Conservation (phyloP, 768 basidiomycete species). For the Clitopilus hobsonii region DNA sequence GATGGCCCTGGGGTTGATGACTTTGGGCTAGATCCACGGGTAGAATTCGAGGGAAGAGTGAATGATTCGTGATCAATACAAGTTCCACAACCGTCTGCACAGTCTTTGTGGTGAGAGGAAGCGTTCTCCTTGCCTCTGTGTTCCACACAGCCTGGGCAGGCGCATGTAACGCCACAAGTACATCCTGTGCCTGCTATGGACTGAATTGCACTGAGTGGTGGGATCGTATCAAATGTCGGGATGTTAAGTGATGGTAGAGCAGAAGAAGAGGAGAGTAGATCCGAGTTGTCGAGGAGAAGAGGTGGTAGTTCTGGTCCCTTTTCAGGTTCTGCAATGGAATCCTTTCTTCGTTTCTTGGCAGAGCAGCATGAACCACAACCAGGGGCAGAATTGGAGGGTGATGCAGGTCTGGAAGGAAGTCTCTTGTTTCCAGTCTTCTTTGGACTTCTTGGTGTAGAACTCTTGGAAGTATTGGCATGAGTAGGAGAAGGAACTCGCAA, state of each 20-base stretch:
- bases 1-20: constrained; percentile 4
- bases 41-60: neutral
- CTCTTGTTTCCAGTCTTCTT: constrained; percentile 13
- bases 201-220: constrained; percentile 52
- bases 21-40: neutral
- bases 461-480: constrained; percentile 4
- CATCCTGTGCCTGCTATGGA: constrained; percentile 67
- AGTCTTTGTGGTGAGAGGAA: constrained; percentile 39
- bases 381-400: constrained; percentile 20
- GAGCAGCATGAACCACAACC: neutral
- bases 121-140: constrained; percentile 56
- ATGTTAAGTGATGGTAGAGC: constrained; percentile 16
- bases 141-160: constrained; percentile 69
- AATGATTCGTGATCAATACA: constrained; percentile 53
- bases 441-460: too few species aligned
- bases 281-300: constrained; percentile 21
- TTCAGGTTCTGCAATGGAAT: constrained; percentile 12
- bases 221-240: constrained; percentile 53
- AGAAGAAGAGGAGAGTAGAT: constrained; percentile 19
- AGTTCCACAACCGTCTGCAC: constrained; percentile 52
- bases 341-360: constrained; percentile 25
- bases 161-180: constrained; percentile 64
- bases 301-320: constrained; percentile 46
- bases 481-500: constrained; percentile 17
- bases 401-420: constrained; percentile 22